Conservation (phyloP, 108 stramenopile genomes). For the Parietichytrium sp. region DNA sequence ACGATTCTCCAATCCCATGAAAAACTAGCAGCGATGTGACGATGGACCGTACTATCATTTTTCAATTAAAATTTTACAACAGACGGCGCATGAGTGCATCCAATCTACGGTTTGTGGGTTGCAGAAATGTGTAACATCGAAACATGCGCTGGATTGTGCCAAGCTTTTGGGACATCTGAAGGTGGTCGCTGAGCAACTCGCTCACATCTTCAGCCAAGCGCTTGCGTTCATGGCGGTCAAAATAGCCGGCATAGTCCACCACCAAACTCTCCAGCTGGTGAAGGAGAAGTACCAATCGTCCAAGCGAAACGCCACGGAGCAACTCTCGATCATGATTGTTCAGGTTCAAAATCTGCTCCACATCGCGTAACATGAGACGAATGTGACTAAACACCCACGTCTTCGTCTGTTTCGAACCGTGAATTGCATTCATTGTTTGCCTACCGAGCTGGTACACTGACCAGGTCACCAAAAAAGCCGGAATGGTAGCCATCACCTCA, state of each 20-base stretch:
- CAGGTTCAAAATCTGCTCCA: slow-evolving; percentile 43
- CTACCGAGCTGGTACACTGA: slow-evolving; percentile 22
- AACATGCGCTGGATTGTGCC: slow-evolving; percentile 43
- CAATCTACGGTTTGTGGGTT: background rate
- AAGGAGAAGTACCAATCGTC: background rate
- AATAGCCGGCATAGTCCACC: background rate
- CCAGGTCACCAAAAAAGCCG: slow-evolving; percentile 35
- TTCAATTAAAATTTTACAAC: too few species aligned
- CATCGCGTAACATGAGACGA: slow-evolving; percentile 14
- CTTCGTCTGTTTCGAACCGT: background rate
- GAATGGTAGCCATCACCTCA: slow-evolving; percentile 39
- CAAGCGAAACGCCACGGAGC: background rate
- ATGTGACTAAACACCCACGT: background rate
- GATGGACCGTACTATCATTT: too few species aligned
- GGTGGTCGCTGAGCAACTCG: slow-evolving; percentile 1
- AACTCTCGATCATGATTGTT: background rate
- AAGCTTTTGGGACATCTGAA: slow-evolving; percentile 42
- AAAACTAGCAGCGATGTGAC: too few species aligned
- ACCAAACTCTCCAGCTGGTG: slow-evolving; percentile 25
- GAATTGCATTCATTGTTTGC: background rate
- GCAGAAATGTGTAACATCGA: slow-evolving; percentile 34
- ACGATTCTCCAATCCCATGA: too few species aligned
- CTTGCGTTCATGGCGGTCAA: slow-evolving; percentile 26
- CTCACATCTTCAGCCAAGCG: slow-evolving; percentile 44
- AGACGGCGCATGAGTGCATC: too few species aligned